Base-by-base conservation (phyloP, 192 early-diverging fungal species). In the Coemansia brasiliensis region DNA sequence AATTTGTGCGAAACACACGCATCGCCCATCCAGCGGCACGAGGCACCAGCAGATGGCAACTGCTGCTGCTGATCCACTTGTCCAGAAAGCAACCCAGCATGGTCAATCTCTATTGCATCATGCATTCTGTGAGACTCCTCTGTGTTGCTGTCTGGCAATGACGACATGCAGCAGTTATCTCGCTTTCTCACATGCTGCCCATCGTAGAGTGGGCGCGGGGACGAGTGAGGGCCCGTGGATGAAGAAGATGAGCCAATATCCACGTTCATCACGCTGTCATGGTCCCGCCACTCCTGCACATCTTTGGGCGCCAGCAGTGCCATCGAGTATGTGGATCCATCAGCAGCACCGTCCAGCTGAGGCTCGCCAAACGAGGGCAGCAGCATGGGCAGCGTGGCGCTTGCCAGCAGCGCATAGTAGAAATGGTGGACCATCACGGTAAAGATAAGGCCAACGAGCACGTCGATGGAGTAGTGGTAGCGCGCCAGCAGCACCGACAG, bases 381-480 rank as follows among this genome's bases (percentile, higher is more conserved):
- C 43, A 45, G 43, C 43, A 18, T n/a, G n/a, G 15, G 39, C 11
- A 43, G 69, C 3, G 68, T 55, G 1, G 79, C 79, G 5, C 41
- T 50, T 13, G 61, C 75, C 0, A 82, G 66, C 4, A 66, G 61
- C n/a, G 65, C 69, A 46, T 83, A 86, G 57, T 88, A 88, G 8
- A 80, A 24, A 22, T 82, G 76, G 68, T 83, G 82, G 16, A 80
- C 65, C 9, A 77, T 60, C 41, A 78, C 83, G 4, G 84, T 84
- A 59, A 88, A 69, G 51, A 88, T 44, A 26, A 82, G 37, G 3
- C 78, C 85, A 20, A 86, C 41, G 20, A 86, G 42, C 45, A 86
- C 83, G 39, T 86, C 85, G n/a, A 85, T 67, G 1, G 85, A 80
- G 55, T 86, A 86, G 49, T 86, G 85, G 42, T 83, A 82, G 8